phyloP scores from a whole-genome alignment of 2,329 filamentous ascomycete species.

The Fusarium haematococcum region DNA sequence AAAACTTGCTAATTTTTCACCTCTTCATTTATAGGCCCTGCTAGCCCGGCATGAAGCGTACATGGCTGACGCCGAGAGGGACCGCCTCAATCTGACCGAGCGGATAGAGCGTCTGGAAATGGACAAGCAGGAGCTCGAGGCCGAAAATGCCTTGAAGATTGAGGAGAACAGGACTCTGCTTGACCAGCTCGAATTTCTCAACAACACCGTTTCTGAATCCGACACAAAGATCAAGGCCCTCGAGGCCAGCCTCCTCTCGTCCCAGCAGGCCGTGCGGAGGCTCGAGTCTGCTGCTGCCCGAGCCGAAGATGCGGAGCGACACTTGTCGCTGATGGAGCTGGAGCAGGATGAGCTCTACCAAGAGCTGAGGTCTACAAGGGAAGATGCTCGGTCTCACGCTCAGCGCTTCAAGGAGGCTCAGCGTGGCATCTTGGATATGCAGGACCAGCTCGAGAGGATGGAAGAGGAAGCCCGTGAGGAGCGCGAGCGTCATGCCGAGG shows the following conservation, averaged over 20 bases:
- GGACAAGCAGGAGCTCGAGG: constrained; percentile 80
- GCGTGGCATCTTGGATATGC: constrained; percentile 79
- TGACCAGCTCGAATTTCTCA: constrained; percentile 86
- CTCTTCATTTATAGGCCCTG: constrained; percentile 77
- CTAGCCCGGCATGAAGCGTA: constrained; percentile 93
- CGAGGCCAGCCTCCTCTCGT: constrained; percentile 80
- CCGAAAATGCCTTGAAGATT: constrained; percentile 80
- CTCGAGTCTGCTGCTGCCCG: constrained; percentile 79
- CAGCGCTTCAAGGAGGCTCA: constrained; percentile 90
- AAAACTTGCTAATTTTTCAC: constrained; percentile 72
- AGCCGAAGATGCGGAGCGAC: constrained; percentile 82
- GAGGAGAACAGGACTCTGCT: constrained; percentile 86
- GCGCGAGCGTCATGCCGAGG: constrained; percentile 82
- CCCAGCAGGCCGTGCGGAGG: constrained; percentile 80
- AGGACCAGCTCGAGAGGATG: constrained; percentile 89
- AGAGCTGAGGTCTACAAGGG: constrained; percentile 73
- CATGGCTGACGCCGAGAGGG: constrained; percentile 90
- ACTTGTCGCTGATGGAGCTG: constrained; percentile 81
- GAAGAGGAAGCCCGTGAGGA: constrained; percentile 86
- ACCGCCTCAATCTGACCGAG: constrained; percentile 77
- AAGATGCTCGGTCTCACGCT: constrained; percentile 82
- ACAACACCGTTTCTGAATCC: constrained; percentile 81
- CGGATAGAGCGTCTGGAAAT: constrained; percentile 82
- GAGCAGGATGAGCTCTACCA: constrained; percentile 82
- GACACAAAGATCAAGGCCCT: constrained; percentile 83